phyloP scores from a whole-genome alignment of 345 rosid genomes.

The Eucalyptus pauciflora region DNA sequence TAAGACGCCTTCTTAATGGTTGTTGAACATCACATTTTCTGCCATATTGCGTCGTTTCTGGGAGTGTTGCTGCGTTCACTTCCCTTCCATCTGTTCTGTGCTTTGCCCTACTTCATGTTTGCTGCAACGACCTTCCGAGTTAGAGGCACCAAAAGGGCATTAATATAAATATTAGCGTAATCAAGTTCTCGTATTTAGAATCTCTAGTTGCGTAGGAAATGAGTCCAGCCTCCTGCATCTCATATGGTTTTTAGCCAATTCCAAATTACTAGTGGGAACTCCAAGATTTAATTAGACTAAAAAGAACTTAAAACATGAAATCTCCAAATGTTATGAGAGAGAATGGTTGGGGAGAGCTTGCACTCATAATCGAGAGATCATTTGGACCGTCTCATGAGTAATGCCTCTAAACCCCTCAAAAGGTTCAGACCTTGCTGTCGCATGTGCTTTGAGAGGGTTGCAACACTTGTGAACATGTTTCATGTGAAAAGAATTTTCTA shows the following conservation, averaged over 20 bases:
- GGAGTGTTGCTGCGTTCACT: too few relatives aligned
- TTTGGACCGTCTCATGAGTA: neutral
- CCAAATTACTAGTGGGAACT: neutral
- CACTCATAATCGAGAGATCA: neutral
- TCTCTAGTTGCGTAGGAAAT: neutral
- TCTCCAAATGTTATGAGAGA: neutral
- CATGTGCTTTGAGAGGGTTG: neutral
- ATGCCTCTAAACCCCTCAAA: neutral
- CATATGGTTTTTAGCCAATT: neutral
- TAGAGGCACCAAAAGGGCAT: neutral
- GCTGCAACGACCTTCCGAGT: neutral
- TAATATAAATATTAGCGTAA: too few relatives aligned
- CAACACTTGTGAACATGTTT: too few relatives aligned
- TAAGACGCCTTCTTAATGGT: too few relatives aligned
- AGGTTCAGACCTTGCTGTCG: neutral
- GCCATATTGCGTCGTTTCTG: too few relatives aligned
- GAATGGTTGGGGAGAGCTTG: neutral
- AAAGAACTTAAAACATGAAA: too few relatives aligned
- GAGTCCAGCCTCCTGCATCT: neutral
- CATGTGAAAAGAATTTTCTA: too few relatives aligned
- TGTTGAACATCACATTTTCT: too few relatives aligned
- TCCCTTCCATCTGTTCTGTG: too few relatives aligned
- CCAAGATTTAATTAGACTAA: neutral
- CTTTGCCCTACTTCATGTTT: too few relatives aligned
- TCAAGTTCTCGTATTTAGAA: neutral